Evolutionary conservation across 2,329 filamentous ascomycete species (phyloP), one percentile per base, ranked within the genome.

Genomic region (Aspergillus aculeatinus): DNA sequence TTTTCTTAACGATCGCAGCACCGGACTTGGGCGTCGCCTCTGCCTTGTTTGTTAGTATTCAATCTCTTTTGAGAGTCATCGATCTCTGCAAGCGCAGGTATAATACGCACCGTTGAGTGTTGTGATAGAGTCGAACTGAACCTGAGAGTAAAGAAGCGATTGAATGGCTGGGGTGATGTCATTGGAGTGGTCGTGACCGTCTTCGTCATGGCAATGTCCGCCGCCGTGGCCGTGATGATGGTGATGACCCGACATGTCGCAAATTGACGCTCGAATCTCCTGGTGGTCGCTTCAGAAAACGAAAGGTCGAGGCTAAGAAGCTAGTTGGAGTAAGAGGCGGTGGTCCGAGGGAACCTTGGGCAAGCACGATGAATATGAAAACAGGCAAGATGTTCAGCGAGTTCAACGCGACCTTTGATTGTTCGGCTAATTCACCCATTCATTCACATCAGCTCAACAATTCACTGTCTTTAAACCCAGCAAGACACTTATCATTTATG

Each of bases 111-210:
- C 95, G 75, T 99, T 99, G 57, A 97, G 80, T 0, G 94, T 95
- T 42, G 82, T 86, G 63, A 99, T 87, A 29, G 87, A 85, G 77
- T 91, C 89, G 78, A 98, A 97, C 74, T 93, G 87, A 76, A 99
- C 92, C 74, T 96, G 90, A 65, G 91, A 87, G 80, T 97, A 98
- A 39, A 99, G 87, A 48, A 92, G 92, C 69, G 88, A 89, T 77
- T 98, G 94, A 16, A 97, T 82, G 1, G 93, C 94, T 0, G 95
- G 95, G 1, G 91, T 93, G 69, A 96, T 86, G 80, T 98, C 94
- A 80, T 98, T 91, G 51, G 86, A 89, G 79, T 97, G 94, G 76
- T 96, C 92, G 75, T 97, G 92, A 48, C 81, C 84, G 60, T 83
- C 82, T 66, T 81, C 78, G 64, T 80, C 79, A 63, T 83, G 79